Evolutionary conservation across 139 green algal genomes (phyloP).

Genomic region (Chlamydomonas sphaeroides): DNA sequence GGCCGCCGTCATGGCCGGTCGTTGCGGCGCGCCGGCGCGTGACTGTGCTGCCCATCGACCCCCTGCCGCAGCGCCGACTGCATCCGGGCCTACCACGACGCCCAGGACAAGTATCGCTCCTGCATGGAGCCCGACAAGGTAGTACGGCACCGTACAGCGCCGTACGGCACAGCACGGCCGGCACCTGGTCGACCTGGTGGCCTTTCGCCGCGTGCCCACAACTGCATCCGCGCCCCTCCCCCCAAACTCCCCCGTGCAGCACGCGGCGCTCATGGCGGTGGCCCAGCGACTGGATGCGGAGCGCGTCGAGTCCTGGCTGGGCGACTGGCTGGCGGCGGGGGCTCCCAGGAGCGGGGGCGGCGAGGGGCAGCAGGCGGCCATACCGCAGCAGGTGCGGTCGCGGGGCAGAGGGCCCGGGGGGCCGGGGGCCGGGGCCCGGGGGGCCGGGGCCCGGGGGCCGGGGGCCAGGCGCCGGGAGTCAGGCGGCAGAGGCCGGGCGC

Average conservation of each 20-base stretch:
- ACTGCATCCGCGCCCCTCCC: not conserved
- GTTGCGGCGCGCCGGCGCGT: no score
- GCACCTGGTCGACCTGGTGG: not conserved
- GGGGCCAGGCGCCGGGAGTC: not conserved
- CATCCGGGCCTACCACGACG: slow-evolving; percentile 7
- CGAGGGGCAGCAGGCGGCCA: not conserved
- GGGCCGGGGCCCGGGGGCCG: no score
- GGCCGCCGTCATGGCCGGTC: no score
- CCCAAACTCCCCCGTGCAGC: not conserved
- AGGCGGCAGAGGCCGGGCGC: no score
- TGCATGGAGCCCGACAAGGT: not conserved
- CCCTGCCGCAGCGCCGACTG: slow-evolving; percentile 7
- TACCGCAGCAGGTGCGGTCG: not conserved
- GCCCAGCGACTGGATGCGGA: slow-evolving; percentile 19
- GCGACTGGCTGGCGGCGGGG: not conserved
- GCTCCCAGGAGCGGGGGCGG: not conserved
- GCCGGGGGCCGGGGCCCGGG: no score
- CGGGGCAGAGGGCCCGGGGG: no score
- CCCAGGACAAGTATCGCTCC: not conserved
- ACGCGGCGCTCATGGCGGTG: not conserved
- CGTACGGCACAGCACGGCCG: no score
- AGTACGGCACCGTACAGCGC: no score
- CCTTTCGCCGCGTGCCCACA: not conserved
- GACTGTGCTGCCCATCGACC: no score
- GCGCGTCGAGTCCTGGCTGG: slow-evolving; percentile 3